phyloP scores from a whole-genome alignment of 495 filamentous ascomycete genomes.

The Penicillium tannophilum region DNA sequence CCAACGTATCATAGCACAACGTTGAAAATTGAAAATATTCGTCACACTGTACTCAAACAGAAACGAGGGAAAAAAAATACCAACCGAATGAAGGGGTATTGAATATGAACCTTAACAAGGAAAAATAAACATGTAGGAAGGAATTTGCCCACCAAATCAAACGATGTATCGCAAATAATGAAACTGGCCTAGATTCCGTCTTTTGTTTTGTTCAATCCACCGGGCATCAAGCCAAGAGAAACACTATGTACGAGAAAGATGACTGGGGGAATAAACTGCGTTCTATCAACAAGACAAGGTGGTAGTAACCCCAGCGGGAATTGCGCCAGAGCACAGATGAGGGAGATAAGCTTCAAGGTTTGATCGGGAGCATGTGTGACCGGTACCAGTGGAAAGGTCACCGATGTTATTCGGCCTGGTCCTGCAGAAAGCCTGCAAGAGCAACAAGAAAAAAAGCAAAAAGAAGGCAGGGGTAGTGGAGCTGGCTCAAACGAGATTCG shows the following conservation, averaged over 20 bases:
- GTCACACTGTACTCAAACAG: conserved; percentile 11
- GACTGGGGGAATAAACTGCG: not conserved
- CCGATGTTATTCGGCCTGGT: not conserved
- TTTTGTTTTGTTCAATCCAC: conserved; percentile 26
- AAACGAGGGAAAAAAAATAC: conserved; percentile 30
- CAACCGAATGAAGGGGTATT: conserved; percentile 42
- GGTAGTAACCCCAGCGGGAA: not conserved
- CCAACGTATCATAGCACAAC: conserved; percentile 11
- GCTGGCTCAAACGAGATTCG: conserved; percentile 1
- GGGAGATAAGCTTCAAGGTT: conserved; percentile 1
- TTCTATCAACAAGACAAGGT: conserved; percentile 1
- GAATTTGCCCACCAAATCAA: conserved; percentile 9
- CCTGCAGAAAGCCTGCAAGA: not conserved
- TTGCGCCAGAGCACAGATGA: not conserved
- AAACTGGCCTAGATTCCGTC: conserved; percentile 1
- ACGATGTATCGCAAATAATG: conserved; percentile 18
- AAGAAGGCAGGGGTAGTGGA: not conserved
- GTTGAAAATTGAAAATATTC: conserved; percentile 8
- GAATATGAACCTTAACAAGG: conserved; percentile 13
- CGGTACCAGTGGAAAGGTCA: not conserved
- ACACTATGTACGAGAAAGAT: conserved; percentile 30
- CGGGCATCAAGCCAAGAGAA: conserved; percentile 20
- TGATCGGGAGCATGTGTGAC: not conserved
- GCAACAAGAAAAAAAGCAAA: not conserved
- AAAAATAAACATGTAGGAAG: conserved; percentile 10